Conservation (phyloP, 176 grass and related monocot species). For the Triticum turgidum region DNA sequence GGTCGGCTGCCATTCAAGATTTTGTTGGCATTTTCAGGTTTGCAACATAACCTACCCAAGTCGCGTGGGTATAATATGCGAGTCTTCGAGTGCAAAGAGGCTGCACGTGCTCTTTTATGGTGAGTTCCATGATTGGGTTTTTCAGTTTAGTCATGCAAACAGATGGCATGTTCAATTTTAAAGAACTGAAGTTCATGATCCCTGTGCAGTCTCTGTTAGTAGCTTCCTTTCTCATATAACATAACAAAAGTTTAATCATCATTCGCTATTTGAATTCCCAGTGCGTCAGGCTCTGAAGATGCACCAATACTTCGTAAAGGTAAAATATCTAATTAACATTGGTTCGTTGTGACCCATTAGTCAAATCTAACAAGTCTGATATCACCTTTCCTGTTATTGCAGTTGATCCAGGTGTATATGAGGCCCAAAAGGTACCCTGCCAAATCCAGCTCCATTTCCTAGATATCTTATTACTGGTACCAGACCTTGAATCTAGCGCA, state of each 20-base stretch:
- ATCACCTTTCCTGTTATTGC: background rate
- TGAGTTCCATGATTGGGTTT: slow-evolving; percentile 36
- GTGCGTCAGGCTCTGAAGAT: slow-evolving; percentile 43
- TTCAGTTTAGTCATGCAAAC: background rate
- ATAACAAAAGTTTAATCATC: background rate
- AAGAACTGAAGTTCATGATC: background rate
- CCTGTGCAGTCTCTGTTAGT: background rate
- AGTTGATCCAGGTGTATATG: slow-evolving; percentile 65
- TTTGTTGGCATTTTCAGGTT: slow-evolving; percentile 90
- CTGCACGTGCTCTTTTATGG: slow-evolving; percentile 69
- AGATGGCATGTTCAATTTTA: background rate
- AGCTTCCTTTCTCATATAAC: background rate
- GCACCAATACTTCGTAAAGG: slow-evolving; percentile 54
- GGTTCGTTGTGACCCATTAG: background rate
- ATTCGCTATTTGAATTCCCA: slow-evolving; percentile 42
- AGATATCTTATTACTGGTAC: background rate
- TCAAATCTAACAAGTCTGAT: slow-evolving; percentile 13
- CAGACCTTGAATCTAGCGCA: background rate
- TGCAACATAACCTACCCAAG: slow-evolving; percentile 86
- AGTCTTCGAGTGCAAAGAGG: slow-evolving; percentile 90
- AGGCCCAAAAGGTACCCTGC: slow-evolving; percentile 58
- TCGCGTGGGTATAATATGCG: slow-evolving; percentile 77
- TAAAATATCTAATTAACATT: slow-evolving; percentile 23
- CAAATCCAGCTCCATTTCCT: slow-evolving; percentile 12
- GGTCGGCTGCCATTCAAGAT: slow-evolving; percentile 77